A percentile compares a stretch with the other conserved stretches of the same genome.
Conservation (phyloP, 139 green algal genomes). For the Ettlia oleoabundans region DNA sequence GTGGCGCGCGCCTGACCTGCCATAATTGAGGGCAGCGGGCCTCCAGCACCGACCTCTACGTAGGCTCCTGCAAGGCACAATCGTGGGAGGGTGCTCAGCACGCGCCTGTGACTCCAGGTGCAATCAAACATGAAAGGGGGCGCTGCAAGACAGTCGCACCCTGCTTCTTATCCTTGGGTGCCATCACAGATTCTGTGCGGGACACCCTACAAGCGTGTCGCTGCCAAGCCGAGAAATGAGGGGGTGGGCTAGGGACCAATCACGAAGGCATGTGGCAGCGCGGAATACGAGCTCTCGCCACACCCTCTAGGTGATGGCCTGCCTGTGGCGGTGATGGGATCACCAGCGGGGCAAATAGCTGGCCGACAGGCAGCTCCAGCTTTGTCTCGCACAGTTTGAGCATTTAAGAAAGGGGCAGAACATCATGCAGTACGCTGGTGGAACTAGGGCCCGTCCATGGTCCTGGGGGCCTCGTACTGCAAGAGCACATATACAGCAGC, state of each 20-base stretch:
- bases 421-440: not conserved
- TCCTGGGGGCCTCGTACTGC: too few species aligned
- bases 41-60: conserved; percentile 27
- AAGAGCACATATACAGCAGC: too few species aligned
- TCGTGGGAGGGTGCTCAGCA: not conserved
- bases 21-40: conserved; percentile 9
- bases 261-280: too few species aligned
- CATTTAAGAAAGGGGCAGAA: not conserved
- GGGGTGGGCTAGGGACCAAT: too few species aligned
- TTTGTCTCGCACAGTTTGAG: not conserved
- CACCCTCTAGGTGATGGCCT: not conserved
- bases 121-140: conserved; percentile 8
- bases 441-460: too few species aligned
- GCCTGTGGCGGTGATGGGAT: not conserved
- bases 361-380: not conserved
- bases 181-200: not conserved
- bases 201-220: too few species aligned
- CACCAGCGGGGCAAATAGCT: not conserved
- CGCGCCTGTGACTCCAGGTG: too few species aligned
- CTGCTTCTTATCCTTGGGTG: conserved; percentile 16
- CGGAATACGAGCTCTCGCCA: not conserved
- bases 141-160: not conserved
- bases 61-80: conserved; percentile 18
- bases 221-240: too few species aligned
- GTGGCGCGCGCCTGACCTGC: too few species aligned